These are phyloP conservation scores for Carallia pectinifolia DNA, from an alignment of 345 rosid genomes.

Conservation along the genomic window DNA sequence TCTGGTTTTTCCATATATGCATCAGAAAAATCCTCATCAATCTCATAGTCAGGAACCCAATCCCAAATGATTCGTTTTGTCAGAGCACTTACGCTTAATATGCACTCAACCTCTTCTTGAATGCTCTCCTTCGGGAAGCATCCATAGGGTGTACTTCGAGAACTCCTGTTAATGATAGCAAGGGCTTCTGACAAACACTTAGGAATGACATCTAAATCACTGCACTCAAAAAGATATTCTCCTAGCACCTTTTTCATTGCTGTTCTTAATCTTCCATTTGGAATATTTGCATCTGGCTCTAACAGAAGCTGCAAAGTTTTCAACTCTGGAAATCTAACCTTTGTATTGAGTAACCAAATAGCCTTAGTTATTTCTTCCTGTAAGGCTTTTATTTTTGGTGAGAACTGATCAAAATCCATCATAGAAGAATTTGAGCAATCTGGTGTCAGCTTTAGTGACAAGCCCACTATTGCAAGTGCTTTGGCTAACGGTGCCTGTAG, in stretches of 20 bases:
- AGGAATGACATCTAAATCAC: constrained; percentile 62
- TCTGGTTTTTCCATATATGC: constrained; percentile 73
- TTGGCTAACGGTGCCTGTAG: constrained; percentile 65
- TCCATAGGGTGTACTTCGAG: constrained; percentile 25
- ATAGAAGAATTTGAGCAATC: constrained; percentile 31
- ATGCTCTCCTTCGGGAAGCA: constrained; percentile 41
- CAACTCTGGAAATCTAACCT: constrained; percentile 50
- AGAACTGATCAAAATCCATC: constrained; percentile 40
- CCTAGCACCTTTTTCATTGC: constrained; percentile 53
- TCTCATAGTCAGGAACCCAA: constrained; percentile 48
- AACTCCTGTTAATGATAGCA: constrained; percentile 50
- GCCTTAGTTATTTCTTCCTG: constrained; percentile 79
- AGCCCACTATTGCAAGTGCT: constrained; percentile 63
- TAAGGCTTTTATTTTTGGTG: constrained; percentile 50
- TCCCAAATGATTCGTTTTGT: constrained; percentile 62
- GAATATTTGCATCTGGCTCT: constrained; percentile 47
- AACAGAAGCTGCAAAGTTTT: constrained; percentile 50
- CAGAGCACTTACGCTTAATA: constrained; percentile 70
- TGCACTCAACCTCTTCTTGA: constrained; percentile 66
- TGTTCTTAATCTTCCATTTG: constrained; percentile 45
- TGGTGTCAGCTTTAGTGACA: constrained; percentile 47
- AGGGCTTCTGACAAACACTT: constrained; percentile 57
- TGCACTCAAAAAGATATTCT: constrained; percentile 70
- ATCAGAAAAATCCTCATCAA: constrained; percentile 58
- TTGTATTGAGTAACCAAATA: constrained; percentile 45